Evolutionary conservation across 805 yeast species (phyloP), one percentile per base, ranked within the genome.

Genomic region (Kazachstania africana): DNA sequence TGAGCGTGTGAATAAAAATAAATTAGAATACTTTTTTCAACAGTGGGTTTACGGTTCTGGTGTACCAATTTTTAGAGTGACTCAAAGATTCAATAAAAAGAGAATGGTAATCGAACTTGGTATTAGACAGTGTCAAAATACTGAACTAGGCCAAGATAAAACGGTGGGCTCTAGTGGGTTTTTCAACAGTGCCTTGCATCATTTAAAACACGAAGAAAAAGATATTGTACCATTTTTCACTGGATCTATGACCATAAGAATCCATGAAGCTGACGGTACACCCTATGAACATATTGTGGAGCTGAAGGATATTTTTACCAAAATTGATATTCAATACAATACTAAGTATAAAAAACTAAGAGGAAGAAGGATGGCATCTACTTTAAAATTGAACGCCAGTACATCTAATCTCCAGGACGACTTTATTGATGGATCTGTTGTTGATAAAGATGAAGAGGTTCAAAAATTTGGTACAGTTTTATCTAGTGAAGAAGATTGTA

Each of bases 221-320:
- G 42, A 41, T 18, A 28, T 40, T 14, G 45, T 53, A 2, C 45
- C 54, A 0, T 68, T 76, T 2, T 83, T 87, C 48, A 70, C 82
- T 0, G 99, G 99, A 0, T 95, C 97, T 0, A 83, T 91, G 81
- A 91, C 99, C 0, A 82, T 91, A 23, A 65, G 98, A 47, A 87
- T 91, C 23, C 98, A 91, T 51, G 99, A 91, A 49, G 93, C 95
- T 0, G 97, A 91, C 55, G 98, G 98, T 6, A 84, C 97, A 0
- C 98, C 99, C 0, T 91, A 91, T 50, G 99, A 91, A 48, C 99
- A 91, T 53, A 88, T 91, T 29, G 95, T 91, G 15, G 93, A 84
- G 42, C 62, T 91, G 32, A 82, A 84, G 44, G 96, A 88, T 27
- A 70, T 75, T 1, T 74, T 76, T 42, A 82, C 94, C 1, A 84